These are phyloP conservation scores for Climacium dendroides DNA, from an alignment of 225 moss, liverwort and hornwort genomes.

Conservation along the genomic window DNA sequence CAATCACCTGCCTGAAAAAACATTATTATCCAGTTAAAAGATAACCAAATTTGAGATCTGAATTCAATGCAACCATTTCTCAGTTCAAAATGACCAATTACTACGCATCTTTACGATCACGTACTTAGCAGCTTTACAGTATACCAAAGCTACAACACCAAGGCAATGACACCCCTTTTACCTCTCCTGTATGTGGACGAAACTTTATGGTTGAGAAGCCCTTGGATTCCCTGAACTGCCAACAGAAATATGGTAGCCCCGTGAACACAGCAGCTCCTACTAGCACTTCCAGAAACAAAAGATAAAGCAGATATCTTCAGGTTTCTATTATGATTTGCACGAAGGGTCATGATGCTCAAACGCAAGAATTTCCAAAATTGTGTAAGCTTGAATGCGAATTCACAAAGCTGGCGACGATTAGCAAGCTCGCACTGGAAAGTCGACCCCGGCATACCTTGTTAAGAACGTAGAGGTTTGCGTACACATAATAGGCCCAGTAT, in stretches of 20 bases:
- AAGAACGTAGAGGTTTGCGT: slow-evolving; percentile 78
- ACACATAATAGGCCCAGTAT: slow-evolving; percentile 94
- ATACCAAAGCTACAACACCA: not conserved
- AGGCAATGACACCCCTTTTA: not conserved
- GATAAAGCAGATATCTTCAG: not conserved
- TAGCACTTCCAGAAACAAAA: not conserved
- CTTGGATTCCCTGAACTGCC: slow-evolving; percentile 76
- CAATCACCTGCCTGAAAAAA: slow-evolving; percentile 66
- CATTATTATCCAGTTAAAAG: not conserved
- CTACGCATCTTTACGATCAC: not conserved
- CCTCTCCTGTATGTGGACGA: slow-evolving; percentile 90
- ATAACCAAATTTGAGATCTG: not conserved
- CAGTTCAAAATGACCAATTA: not conserved
- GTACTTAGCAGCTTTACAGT: not conserved
- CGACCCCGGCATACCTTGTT: slow-evolving; percentile 45
- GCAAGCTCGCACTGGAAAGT: not conserved
- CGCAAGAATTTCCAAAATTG: not conserved
- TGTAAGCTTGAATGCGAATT: not conserved
- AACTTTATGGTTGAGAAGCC: slow-evolving; percentile 75
- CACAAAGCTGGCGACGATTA: not conserved
- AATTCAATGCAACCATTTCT: not conserved
- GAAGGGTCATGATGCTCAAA: not conserved
- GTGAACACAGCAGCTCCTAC: not conserved
- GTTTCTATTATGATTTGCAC: not conserved
- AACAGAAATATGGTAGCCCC: not conserved